Conservation (phyloP, 352 stramenopile genomes). For the Globisporangium spiculum region DNA sequence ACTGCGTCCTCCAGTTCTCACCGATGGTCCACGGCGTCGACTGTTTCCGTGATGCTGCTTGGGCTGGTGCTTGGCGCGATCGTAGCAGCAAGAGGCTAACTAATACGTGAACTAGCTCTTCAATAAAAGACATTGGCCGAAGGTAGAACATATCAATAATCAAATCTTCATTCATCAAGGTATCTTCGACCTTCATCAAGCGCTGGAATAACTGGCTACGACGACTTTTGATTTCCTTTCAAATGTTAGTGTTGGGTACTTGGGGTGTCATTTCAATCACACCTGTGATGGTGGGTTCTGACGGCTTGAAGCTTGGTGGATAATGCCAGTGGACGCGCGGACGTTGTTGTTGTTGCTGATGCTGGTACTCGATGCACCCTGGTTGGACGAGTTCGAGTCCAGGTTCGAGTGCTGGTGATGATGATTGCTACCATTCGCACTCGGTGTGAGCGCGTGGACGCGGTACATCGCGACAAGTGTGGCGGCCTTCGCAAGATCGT, state of each 20-base stretch:
- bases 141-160: neutral
- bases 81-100: neutral
- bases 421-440: neutral
- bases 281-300: neutral
- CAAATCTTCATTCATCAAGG: neutral
- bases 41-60: neutral
- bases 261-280: neutral
- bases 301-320: neutral
- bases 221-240: neutral
- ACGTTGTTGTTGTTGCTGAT: neutral
- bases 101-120: neutral
- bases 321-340: neutral
- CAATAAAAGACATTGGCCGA: neutral
- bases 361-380: neutral
- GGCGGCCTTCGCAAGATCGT: slow-evolving; percentile 53
- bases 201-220: neutral
- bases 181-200: neutral
- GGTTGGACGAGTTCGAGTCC: neutral
- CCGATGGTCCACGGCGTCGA: too few relatives aligned
- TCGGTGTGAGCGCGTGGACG: slow-evolving; percentile 28
- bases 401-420: neutral
- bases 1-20: neutral
- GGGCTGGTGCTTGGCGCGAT: neutral
- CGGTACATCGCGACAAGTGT: slow-evolving; percentile 39
- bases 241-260: too few relatives aligned